phyloP scores from a whole-genome alignment of 2,329 filamentous ascomycete genomes.

The Beauveria australis region DNA sequence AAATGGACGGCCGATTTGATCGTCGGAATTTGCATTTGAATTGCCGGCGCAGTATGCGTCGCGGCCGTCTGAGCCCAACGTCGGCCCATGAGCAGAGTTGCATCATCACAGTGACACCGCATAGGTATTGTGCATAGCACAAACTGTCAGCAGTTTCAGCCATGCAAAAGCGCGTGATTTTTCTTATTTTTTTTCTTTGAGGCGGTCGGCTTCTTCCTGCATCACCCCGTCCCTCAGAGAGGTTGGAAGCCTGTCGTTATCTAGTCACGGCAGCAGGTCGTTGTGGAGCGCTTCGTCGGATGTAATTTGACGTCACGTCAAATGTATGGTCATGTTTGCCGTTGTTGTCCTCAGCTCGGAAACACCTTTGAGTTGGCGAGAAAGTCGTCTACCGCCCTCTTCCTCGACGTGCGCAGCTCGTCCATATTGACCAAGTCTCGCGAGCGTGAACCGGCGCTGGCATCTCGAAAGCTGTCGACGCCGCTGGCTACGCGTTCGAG shows the following conservation, averaged over 20 bases:
- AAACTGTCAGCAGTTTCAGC: constrained; percentile 6
- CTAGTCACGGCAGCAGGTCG: background rate
- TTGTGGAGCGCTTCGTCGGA: background rate
- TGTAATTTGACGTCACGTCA: background rate
- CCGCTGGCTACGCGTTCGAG: constrained; percentile 50
- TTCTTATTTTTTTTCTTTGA: background rate
- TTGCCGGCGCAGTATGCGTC: background rate
- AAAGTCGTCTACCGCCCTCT: constrained; percentile 33
- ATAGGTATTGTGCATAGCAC: background rate
- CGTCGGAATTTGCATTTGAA: background rate
- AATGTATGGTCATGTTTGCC: background rate
- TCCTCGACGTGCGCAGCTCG: constrained; percentile 31
- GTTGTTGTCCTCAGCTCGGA: background rate
- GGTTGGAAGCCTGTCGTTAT: background rate
- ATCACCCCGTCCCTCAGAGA: background rate
- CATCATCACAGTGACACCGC: background rate
- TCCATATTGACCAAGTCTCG: constrained; percentile 19
- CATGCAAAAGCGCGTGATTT: background rate
- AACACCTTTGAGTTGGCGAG: constrained; percentile 23
- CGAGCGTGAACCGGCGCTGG: constrained; percentile 16
- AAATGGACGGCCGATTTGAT: background rate
- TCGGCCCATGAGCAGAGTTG: background rate
- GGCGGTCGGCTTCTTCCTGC: background rate
- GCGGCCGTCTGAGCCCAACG: background rate
- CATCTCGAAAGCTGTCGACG: constrained; percentile 28